Evolutionary conservation across 2,329 filamentous ascomycete genomes (phyloP).

Genomic region (Sarocladiaceae sp.): DNA sequence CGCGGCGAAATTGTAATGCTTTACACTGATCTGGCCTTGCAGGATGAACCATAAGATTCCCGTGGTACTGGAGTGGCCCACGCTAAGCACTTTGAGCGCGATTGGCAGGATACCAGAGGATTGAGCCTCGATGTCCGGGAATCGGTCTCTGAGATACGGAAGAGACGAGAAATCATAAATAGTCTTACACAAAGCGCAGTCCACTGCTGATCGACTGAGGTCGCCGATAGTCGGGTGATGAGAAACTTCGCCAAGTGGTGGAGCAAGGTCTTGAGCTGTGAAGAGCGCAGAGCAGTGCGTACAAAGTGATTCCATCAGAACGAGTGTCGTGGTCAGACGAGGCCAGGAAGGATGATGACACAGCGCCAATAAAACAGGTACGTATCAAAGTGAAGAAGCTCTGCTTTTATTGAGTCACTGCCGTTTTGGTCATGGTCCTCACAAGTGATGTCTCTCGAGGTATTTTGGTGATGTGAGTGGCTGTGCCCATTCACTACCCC

Average conservation of each 20-base stretch:
- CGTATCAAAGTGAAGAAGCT: no score
- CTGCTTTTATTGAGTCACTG: no score
- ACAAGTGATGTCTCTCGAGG: no score
- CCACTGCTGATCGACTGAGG: background rate
- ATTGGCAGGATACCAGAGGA: background rate
- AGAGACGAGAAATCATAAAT: background rate
- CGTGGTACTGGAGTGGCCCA: background rate
- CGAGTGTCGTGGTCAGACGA: no score
- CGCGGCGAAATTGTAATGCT: background rate
- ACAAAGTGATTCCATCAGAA: background rate
- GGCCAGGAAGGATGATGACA: no score
- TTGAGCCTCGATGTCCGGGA: background rate
- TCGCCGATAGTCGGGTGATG: background rate
- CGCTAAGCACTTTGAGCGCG: background rate
- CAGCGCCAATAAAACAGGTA: no score
- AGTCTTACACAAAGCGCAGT: background rate
- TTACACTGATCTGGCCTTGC: background rate
- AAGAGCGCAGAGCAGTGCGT: background rate
- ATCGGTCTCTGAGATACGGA: background rate
- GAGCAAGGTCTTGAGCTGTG: background rate
- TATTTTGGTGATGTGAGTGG: no score
- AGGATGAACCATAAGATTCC: background rate
- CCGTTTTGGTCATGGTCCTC: no score
- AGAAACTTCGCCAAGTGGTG: background rate
- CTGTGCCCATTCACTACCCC: no score